phyloP scores from a whole-genome alignment of 108 stramenopile genomes.

The Skeletonema grethae region DNA sequence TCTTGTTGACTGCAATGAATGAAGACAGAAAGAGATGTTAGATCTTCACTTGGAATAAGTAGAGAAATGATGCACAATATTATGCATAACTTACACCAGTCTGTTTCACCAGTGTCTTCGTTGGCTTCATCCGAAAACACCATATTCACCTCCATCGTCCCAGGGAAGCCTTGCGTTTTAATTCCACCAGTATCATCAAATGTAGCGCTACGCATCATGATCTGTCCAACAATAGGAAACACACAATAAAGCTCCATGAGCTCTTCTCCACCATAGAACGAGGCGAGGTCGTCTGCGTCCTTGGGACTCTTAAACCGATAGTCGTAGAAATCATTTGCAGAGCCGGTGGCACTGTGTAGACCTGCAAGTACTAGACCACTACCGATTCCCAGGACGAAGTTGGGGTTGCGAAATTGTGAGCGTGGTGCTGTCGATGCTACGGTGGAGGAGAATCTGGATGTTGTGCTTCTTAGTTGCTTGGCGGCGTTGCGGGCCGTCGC shows the following conservation, averaged over 20 bases:
- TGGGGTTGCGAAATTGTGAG: slow-evolving; percentile 3
- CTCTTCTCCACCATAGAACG: slow-evolving; percentile 55
- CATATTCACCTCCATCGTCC: slow-evolving; percentile 45
- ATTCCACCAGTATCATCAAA: slow-evolving; percentile 54
- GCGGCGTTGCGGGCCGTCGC: neutral
- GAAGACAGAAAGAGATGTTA: neutral
- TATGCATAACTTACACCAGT: slow-evolving; percentile 1
- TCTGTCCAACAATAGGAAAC: slow-evolving; percentile 46
- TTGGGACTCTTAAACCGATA: slow-evolving; percentile 38
- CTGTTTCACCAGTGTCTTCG: slow-evolving; percentile 36
- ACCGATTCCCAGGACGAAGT: neutral
- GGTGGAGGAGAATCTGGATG: neutral
- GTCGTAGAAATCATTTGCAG: slow-evolving; percentile 44
- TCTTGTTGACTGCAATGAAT: slow-evolving; percentile 42
- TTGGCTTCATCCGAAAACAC: slow-evolving; percentile 45
- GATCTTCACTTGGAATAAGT: neutral
- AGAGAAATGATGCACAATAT: neutral
- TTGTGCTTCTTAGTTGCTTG: neutral
- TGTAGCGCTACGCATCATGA: slow-evolving; percentile 54
- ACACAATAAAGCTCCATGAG: slow-evolving; percentile 63
- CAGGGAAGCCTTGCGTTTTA: slow-evolving; percentile 45
- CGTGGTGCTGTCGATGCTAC: neutral
- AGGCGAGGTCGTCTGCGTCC: slow-evolving; percentile 45
- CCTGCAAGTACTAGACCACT: slow-evolving; percentile 2
- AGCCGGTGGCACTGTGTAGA: slow-evolving; percentile 10